phyloP scores from a whole-genome alignment of 768 basidiomycete species.

The Lentinula guzmanii region DNA sequence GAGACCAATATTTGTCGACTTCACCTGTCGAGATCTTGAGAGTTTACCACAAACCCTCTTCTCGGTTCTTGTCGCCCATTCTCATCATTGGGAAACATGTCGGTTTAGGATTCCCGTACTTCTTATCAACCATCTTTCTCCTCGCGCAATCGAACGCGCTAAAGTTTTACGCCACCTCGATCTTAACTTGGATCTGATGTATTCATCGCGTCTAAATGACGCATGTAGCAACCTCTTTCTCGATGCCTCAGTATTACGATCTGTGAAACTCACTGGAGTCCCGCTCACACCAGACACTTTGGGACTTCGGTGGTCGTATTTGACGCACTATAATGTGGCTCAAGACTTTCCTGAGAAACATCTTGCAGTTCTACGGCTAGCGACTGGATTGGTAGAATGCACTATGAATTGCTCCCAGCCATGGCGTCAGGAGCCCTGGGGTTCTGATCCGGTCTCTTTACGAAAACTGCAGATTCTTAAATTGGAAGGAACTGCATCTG shows the following conservation, averaged over 20 bases:
- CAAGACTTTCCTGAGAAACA: conserved; percentile 1
- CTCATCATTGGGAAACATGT: not conserved
- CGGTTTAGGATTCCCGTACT: not conserved
- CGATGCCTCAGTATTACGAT: not conserved
- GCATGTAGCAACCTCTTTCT: not conserved
- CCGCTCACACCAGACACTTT: not conserved
- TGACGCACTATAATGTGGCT: not conserved
- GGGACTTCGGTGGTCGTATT: not conserved
- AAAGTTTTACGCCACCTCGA: not conserved
- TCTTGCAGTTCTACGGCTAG: not conserved
- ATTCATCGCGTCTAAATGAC: not conserved
- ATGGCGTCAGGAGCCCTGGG: not conserved
- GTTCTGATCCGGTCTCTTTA: not conserved
- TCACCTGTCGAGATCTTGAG: not conserved
- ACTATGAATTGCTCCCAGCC: not conserved
- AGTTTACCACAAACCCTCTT: not conserved
- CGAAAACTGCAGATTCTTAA: not conserved
- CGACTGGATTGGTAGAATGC: not conserved
- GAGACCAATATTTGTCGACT: not conserved
- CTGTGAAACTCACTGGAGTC: not conserved
- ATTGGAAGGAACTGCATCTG: not conserved
- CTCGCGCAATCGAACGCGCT: not conserved
- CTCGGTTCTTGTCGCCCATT: not conserved
- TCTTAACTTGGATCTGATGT: not conserved
- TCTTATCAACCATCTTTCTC: not conserved